Base-by-base conservation (phyloP, 768 basidiomycete species). In the Suillus sp. region DNA sequence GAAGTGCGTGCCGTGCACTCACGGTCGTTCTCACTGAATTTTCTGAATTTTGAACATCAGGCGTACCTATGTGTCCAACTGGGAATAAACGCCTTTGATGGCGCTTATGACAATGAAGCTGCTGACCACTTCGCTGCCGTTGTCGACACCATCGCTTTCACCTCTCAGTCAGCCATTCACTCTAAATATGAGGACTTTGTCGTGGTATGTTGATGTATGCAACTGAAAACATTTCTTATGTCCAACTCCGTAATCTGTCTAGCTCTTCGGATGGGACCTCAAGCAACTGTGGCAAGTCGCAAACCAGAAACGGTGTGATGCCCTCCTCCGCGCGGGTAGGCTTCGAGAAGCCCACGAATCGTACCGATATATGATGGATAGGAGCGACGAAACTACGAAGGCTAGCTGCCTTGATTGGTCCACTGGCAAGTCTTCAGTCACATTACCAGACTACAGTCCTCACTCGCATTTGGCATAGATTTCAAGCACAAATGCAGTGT, bases 251-350 rank as follows among this genome's bases (percentile, higher is more conserved):
- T 4, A 14, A 9, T 27, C 8, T 50, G 2, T 18, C 7, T 3
- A 50, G 48, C 48, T 50, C 48, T 50, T 50, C 8, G 48, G 48
- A 27, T 50, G 48, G 48, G 16, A 50, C 48, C 18, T 50, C 3
- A 30, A 30, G 25, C 1, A 7, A 4, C 5, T 50, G 16, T 50
- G 48, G 48, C 14, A 30, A 16, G 10, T 30, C 4, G 48, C 27
- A 16, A 50, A 18, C 27, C 48, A 50, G 27, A 50, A 5, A 30
- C 25, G 48, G 27, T 50, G 48, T 27, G 48, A 50, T 9, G 48
- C 14, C 10, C 27, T 50, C 16, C 48, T 50, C 7, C 48, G 8
- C 1, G 48, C 27, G 16, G 14, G 9, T 27, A 27, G 3, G 25
- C 48, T 18, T 27, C 25, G 25, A 16, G 48, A 50, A 50, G 48